A percentile compares a stretch with the other conserved stretches of the same genome.
Conservation (phyloP, 139 green algal species). For the Coelastrella sp. region DNA sequence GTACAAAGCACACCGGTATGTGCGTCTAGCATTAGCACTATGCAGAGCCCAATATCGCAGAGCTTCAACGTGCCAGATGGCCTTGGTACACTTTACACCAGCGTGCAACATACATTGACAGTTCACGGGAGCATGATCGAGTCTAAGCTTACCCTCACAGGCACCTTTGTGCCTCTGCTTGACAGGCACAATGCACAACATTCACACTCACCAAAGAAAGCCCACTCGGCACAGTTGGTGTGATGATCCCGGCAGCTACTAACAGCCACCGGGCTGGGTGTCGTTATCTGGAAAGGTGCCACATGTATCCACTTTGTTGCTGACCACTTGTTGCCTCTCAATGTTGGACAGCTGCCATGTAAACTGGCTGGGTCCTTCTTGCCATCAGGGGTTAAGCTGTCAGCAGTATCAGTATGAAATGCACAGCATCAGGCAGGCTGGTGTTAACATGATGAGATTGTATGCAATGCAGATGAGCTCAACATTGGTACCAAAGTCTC, state of each 20-base stretch:
- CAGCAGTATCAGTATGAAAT: too few relatives aligned
- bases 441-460: neutral
- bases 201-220: neutral
- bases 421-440: neutral
- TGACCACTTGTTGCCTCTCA: slow-evolving; percentile 66
- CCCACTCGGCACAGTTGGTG: neutral
- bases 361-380: slow-evolving; percentile 52
- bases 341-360: slow-evolving; percentile 72
- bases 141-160: too few relatives aligned
- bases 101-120: too few relatives aligned
- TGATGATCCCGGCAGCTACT: slow-evolving; percentile 34
- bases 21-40: too few relatives aligned
- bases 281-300: neutral
- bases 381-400: slow-evolving; percentile 55
- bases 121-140: too few relatives aligned
- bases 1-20: too few relatives aligned
- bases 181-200: too few relatives aligned
- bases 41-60: too few relatives aligned
- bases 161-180: too few relatives aligned
- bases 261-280: slow-evolving; percentile 79
- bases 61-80: too few relatives aligned
- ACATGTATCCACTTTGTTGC: slow-evolving; percentile 93
- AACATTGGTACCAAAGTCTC: neutral
- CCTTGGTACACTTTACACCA: too few relatives aligned
- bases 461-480: neutral